phyloP scores from a whole-genome alignment of 1,284 basidiomycete species.

The Anthracocystis panici-leucophaei region DNA sequence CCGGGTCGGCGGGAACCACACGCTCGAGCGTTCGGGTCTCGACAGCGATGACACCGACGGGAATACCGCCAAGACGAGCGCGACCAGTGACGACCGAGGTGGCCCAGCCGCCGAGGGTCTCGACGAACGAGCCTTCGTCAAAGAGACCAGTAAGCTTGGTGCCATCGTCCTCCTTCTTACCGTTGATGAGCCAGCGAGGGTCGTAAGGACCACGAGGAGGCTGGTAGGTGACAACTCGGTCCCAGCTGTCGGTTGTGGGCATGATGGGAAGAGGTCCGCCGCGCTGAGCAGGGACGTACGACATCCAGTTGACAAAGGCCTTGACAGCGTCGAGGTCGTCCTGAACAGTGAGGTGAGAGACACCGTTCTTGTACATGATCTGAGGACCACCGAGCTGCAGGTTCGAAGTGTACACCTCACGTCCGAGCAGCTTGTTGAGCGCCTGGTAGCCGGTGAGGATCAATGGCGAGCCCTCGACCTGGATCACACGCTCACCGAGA shows the following conservation, averaged over 20 bases:
- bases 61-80: slow-evolving; percentile 94
- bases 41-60: slow-evolving; percentile 96
- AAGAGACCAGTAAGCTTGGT: slow-evolving; percentile 80
- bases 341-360: slow-evolving; percentile 92
- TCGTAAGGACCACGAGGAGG: slow-evolving; percentile 97
- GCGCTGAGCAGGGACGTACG: slow-evolving; percentile 78
- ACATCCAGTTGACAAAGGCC: slow-evolving; percentile 83
- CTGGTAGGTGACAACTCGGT: slow-evolving; percentile 88
- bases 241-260: slow-evolving; percentile 75
- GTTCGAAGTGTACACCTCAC: slow-evolving; percentile 99
- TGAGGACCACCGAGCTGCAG: slow-evolving; percentile 95
- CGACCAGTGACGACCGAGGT: slow-evolving; percentile 78
- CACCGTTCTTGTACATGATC: slow-evolving; percentile 77
- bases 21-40: slow-evolving; percentile 98
- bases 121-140: slow-evolving; percentile 95
- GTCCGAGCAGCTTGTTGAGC: slow-evolving; percentile 98
- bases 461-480: slow-evolving; percentile 99
- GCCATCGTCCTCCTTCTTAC: slow-evolving; percentile 85
- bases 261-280: slow-evolving; percentile 54
- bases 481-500: slow-evolving; percentile 95
- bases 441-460: slow-evolving; percentile 97
- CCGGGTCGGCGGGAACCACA: slow-evolving; percentile 97
- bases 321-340: slow-evolving; percentile 78
- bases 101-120: slow-evolving; percentile 77
- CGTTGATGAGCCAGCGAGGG: slow-evolving; percentile 96